phyloP scores from a whole-genome alignment of 2,329 filamentous ascomycete genomes.

The Metarhizium humberi region DNA sequence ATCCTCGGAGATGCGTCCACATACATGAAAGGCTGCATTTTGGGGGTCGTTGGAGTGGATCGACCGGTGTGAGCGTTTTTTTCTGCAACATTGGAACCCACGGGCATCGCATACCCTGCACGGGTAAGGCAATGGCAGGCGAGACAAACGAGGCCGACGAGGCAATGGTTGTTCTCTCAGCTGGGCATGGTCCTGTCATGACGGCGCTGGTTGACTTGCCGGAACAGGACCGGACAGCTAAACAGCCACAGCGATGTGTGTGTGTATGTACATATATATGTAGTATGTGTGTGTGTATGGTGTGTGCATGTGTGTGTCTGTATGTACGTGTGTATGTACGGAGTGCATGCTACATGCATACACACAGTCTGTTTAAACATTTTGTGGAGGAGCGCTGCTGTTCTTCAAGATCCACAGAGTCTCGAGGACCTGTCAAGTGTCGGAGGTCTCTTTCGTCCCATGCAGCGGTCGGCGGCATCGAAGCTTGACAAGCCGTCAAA shows the following conservation, averaged over 20 bases:
- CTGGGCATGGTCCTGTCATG: background rate
- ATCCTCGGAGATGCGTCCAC: slow-evolving; percentile 6
- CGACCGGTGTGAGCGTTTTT: slow-evolving; percentile 1
- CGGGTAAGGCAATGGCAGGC: background rate
- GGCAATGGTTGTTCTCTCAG: background rate
- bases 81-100: background rate
- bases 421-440: background rate
- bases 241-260: background rate
- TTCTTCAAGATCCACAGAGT: background rate
- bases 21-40: slow-evolving; percentile 5
- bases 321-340: too few relatives aligned
- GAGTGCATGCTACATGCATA: background rate
- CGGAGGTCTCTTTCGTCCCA: background rate
- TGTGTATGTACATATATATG: background rate
- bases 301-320: too few relatives aligned
- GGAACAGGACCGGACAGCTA: background rate
- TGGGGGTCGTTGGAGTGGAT: slow-evolving; percentile 3
- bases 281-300: background rate
- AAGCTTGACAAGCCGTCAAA: background rate
- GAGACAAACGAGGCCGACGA: background rate
- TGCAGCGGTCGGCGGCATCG: background rate
- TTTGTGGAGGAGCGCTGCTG: background rate
- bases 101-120: background rate
- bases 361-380: background rate
- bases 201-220: background rate